Base-by-base conservation (phyloP, 352 stramenopile species). In the Thraustochytrium striatum region DNA sequence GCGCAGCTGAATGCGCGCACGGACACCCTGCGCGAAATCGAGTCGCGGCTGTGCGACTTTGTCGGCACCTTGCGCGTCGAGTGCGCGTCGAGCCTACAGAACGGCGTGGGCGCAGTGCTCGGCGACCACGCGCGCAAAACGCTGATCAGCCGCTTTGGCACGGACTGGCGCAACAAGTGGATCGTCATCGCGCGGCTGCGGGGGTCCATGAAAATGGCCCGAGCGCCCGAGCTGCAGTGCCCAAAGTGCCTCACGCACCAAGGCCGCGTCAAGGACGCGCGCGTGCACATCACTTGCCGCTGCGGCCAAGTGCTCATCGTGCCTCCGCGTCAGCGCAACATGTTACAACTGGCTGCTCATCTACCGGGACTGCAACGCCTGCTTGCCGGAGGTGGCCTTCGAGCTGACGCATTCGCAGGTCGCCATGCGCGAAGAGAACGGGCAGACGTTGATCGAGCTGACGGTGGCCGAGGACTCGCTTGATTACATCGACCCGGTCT, bases 251-350 rank as follows among this genome's bases (percentile, higher is more conserved):
- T 75, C 0, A 61, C 43, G 35, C 7, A 35, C n/a, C 65, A 75
- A 32, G 65, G 36, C 21, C n/a, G 68, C 11, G 3, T 16, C 1
- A 5, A 19, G 21, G 32, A 19, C 30, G 32, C 9, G 3, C n/a
- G 25, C 9, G 21, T 38, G 0, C 52, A 75, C 32, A 21, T 75
- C 1, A 75, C 52, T 0, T 75, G 65, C 39, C 7, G 16, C 19
- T 75, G 65, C 32, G 35, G 65, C 19, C 65, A 75, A 2, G 65
- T 75, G 21, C 65, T 75, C 36, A 75, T 75, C 32, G 52, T 75
- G 8, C 65, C 65, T 21, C 65, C 39, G 39, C 28, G 52, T 1
- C 39, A 75, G 36, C 65, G 65, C 19, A 61, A 39, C 19, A 39
- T 61, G 35, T n/a, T 75, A 50, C 47, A 75, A 75, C 25, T 58